phyloP scores from a whole-genome alignment of 1,284 basidiomycete genomes.

The Heterobasidion occidentale region DNA sequence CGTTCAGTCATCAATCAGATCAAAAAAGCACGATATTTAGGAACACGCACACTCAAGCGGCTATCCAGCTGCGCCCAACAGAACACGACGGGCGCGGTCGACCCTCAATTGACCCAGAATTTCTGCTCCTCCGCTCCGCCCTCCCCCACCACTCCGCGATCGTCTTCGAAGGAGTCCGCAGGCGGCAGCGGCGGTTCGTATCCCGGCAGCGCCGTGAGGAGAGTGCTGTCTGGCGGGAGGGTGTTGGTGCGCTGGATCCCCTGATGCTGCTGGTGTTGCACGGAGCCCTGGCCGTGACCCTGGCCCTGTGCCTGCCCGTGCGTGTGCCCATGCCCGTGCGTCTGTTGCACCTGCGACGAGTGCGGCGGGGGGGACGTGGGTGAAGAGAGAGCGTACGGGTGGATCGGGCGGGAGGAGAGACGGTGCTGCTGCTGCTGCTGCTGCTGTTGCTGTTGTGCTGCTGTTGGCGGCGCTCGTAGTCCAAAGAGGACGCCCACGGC shows the following conservation, averaged over 20 bases:
- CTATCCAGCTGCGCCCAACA: too few species aligned
- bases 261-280: neutral
- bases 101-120: too few species aligned
- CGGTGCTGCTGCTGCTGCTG: neutral
- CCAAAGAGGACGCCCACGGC: neutral
- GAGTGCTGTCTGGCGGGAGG: constrained; percentile 39
- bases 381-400: neutral
- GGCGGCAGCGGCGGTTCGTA: constrained; percentile 21
- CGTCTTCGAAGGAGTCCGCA: too few species aligned
- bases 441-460: neutral
- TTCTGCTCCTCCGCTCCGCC: too few species aligned
- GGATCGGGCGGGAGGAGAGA: neutral
- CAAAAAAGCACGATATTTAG: too few species aligned
- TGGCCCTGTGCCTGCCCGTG: neutral
- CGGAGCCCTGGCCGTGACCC: neutral
- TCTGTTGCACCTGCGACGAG: neutral
- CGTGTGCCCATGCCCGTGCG: neutral
- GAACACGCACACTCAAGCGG: too few species aligned
- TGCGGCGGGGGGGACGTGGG: neutral
- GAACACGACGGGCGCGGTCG: too few species aligned
- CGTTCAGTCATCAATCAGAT: too few species aligned
- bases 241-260: constrained; percentile 17
- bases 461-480: neutral
- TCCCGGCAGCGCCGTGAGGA: constrained; percentile 41
- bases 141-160: too few species aligned